Base-by-base conservation (phyloP, 176 grass and related monocot genomes). In the Chloris gayana region DNA sequence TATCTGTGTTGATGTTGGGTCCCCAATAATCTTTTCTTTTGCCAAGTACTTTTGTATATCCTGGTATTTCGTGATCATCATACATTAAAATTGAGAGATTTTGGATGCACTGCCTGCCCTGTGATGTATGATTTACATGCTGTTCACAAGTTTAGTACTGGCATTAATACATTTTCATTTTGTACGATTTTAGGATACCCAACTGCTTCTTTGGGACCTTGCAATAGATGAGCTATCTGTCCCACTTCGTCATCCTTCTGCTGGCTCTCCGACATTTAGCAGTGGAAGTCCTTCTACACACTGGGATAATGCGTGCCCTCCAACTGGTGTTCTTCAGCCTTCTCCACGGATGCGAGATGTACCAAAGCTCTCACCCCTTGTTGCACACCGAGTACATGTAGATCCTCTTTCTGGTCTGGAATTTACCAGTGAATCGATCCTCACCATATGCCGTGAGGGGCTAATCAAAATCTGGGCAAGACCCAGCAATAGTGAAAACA, bases 201-300 rank as follows among this genome's bases (percentile, higher is more conserved):
- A 91, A 75, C 76, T 99, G 47, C 91, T 99, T 76, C 86, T 99
- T 57, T 99, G 93, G 97, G 97, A 96, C 79, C 80, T 99, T 73
- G 86, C 85, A 33, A 78, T 88, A 87, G 97, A 93, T 41, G 97
- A 93, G 87, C 93, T 96, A 80, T 91, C 76, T 41, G 88, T 91
- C 19, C 91, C 93, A 67, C 75, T 99, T 39, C 85, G 88, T 4
- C 84, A 83, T 75, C 85, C 91, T 66, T 64, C 97, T 14, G 84
- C 88, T 26, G 85, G 87, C 26, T 96, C 97, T 45, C 93, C 88
- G 3, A 91, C 97, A 62, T 89, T 91, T 64, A 96, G 88, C 76
- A 88, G 82, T 65, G 90, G 88, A 78, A 93, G 86, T 38, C 85
- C 86, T 84, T 89, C 90, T 76, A 79, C 90, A 64, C 90, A 99